Evolutionary conservation across 2,329 filamentous ascomycete species (phyloP), one percentile per base, ranked within the genome.

Genomic region (Aspergillus niger): DNA sequence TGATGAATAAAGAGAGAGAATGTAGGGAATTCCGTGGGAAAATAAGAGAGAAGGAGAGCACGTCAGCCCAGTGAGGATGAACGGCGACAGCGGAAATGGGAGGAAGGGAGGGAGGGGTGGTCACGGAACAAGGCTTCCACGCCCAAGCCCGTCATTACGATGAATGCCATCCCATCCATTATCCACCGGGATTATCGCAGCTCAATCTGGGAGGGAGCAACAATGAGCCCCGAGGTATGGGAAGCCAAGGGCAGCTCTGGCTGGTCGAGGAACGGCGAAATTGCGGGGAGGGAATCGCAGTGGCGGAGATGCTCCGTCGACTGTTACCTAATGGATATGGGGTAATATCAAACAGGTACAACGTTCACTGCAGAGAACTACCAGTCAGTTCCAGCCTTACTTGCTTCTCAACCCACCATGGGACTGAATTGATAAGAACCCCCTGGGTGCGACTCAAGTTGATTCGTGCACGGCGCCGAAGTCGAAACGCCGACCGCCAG

Each of bases 251-350:
- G 22, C 13, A 28, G 24, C 22, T 49, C 44, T 49, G 44, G 44
- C 44, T 49, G 44, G 44, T 49, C 26, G 39, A 55, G 39, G 39
- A 24, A 6, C 11, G 6, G 32, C 32, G 32, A 20, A 36, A 55
- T 55, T 55, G 53, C 53, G 53, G 53, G 53, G 53, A 32, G 32
- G 32, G 39, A 30, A 30, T 20, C 24, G 32, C 32, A 55, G 53
- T 55, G 58, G 58, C 52, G 58, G 48, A 47, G 30, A n/a, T 36
- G 6, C 39, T 30, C 39, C 55, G 60, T 36, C 13, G 43, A 15
- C 39, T 59, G 58, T 70, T 67, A 71, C 53, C 63, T 70, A 71
- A 71, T 62, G 43, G 43, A 62, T 63, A 68, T 69, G 68, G 68
- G 66, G 65, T 66, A 66, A 62, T 32, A 28, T 22, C 41, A 17